Percentiles rank a stretch among this genome's conserved stretches.
Evolutionary conservation across 345 rosid genomes (phyloP).

Genomic region (Adansonia digitata): DNA sequence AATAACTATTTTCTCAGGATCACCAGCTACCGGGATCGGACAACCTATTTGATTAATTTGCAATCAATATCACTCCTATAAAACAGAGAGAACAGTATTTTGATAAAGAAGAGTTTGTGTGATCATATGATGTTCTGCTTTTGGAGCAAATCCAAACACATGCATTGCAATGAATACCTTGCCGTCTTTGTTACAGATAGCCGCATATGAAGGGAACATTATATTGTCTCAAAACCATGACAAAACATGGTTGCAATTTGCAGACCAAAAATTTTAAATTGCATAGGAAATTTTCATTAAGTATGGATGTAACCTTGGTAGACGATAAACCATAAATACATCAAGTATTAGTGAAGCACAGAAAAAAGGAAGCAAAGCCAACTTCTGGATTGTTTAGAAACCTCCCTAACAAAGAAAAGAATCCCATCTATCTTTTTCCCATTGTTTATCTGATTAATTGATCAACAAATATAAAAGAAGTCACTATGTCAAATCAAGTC

Average conservation of each 20-base stretch:
- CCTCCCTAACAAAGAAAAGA: background rate
- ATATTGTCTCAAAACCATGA: background rate
- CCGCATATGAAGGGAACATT: conserved; percentile 41
- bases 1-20: conserved; percentile 64
- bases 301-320: background rate
- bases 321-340: background rate
- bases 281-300: background rate
- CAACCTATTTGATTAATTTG: conserved; percentile 51
- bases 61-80: conserved; percentile 11
- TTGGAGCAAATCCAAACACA: conserved; percentile 70
- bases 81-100: conserved; percentile 11
- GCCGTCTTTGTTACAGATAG: conserved; percentile 87
- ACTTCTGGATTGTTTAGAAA: background rate
- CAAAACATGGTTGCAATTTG: background rate
- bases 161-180: conserved; percentile 61
- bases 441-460: background rate
- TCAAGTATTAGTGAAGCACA: background rate
- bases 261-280: background rate
- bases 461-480: background rate
- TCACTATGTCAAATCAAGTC: background rate
- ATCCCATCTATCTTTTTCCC: background rate
- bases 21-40: conserved; percentile 56
- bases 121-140: conserved; percentile 70
- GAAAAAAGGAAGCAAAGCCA: background rate
- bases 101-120: conserved; percentile 9